Evolutionary conservation across 768 basidiomycete species (phyloP).

Genomic region (Lentinula boryana): DNA sequence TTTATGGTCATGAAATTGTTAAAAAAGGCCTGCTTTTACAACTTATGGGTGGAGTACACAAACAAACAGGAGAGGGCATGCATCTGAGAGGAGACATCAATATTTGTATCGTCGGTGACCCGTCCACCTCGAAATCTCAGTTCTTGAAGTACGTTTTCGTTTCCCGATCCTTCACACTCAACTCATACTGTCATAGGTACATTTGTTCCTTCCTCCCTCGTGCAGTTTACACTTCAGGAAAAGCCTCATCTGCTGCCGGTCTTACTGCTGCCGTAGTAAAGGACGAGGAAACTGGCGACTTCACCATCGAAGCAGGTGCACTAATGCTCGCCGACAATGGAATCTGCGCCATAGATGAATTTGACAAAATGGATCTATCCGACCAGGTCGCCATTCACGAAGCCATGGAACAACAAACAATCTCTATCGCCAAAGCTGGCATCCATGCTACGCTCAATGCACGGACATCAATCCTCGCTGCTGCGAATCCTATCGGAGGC

Average conservation of each 20-base stretch:
- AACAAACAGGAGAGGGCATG: slow-evolving; percentile 94
- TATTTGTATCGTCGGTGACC: slow-evolving; percentile 97
- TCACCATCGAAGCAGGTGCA: slow-evolving; percentile 98
- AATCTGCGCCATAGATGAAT: slow-evolving; percentile 99
- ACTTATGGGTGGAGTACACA: slow-evolving; percentile 98
- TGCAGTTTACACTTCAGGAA: slow-evolving; percentile 98
- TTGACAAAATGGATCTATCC: slow-evolving; percentile 99
- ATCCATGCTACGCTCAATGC: slow-evolving; percentile 99
- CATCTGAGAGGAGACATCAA: slow-evolving; percentile 98
- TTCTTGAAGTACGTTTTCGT: slow-evolving; percentile 77
- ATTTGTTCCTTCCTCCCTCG: slow-evolving; percentile 97
- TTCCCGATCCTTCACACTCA: background rate
- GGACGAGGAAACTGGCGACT: slow-evolving; percentile 98
- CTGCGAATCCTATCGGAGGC: slow-evolving; percentile 96
- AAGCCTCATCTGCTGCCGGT: slow-evolving; percentile 98
- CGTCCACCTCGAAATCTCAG: slow-evolving; percentile 96
- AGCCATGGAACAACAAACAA: slow-evolving; percentile 99
- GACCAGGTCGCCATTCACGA: slow-evolving; percentile 99
- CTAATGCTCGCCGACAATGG: slow-evolving; percentile 99
- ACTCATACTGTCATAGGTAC: slow-evolving; percentile 50
- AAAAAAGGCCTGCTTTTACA: slow-evolving; percentile 96
- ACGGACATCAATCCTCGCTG: slow-evolving; percentile 94
- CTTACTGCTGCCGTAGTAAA: slow-evolving; percentile 97
- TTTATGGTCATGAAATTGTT: slow-evolving; percentile 98
- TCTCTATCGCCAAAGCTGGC: slow-evolving; percentile 98